Evolutionary conservation across 331 rosid species (phyloP), one percentile per base, ranked within the genome.

Genomic region (Malus hybrid): DNA sequence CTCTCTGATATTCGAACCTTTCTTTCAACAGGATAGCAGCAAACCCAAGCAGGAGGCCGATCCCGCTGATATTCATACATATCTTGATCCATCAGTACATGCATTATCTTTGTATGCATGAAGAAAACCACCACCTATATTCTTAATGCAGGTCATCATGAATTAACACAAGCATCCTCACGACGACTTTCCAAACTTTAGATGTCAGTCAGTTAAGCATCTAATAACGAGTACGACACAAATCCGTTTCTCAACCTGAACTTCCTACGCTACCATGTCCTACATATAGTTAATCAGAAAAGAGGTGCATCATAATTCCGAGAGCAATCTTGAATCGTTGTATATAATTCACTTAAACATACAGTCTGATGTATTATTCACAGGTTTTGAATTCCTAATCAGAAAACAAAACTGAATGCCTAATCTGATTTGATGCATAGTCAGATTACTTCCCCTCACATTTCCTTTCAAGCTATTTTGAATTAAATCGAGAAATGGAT

Each of bases 1-100:
- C 77, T 78, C 77, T 76, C 62, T 65, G 71, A 68, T 77, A 83
- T 62, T 73, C 10, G 65, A 69, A 63, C 65, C 60, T 48, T 34
- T 63, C 59, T 65, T 33, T 68, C 78, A 78, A 18, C 72, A 62
- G 44, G 44, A 81, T 60, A 63, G 59, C 32, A 14, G 55, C 9
- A 15, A 34, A 57, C 48, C 39, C 8, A 48, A 7, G 57, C 57
- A 54, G 77, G 24, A 74, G 61, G 66, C 57, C 31, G 8, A 66
- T 69, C 71, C 39, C 16, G 57, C 18, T 18, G n/a, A 52, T 52
- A 16, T 59, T 55, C 65, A 39, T 8, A 27, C 24, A 31, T 11
- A 12, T 11, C 42, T 71, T 70, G 46, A 55, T 69, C n/a, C 67
- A 69, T 28, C 71, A 56, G 52, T 60, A 10, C 57, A 73, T 22